A percentile compares a stretch with the other conserved stretches of the same genome.
These are phyloP conservation scores for Eleusine indica DNA, from an alignment of 176 grass and related monocot species.

Conservation along the genomic window DNA sequence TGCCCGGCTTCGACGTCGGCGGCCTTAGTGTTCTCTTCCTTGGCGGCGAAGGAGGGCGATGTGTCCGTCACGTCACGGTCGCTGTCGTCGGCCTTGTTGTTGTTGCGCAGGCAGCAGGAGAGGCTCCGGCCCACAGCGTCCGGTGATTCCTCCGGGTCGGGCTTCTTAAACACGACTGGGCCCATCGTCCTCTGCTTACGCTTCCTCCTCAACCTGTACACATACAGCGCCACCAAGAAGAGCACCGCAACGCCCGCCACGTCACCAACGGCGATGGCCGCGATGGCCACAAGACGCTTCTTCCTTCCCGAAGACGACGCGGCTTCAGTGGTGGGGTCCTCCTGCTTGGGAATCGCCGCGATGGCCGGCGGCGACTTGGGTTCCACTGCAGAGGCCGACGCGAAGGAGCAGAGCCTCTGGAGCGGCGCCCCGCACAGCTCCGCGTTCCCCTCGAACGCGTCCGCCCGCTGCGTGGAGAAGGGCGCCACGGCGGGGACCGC, in stretches of 20 bases:
- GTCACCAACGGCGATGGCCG: constrained; percentile 64
- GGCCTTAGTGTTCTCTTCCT: constrained; percentile 28
- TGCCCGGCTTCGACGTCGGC: not conserved
- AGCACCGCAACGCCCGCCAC: constrained; percentile 64
- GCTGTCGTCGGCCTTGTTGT: constrained; percentile 56
- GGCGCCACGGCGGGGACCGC: constrained; percentile 49
- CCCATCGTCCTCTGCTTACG: constrained; percentile 43
- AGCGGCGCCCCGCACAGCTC: constrained; percentile 74
- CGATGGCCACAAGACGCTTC: constrained; percentile 53
- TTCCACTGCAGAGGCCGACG: constrained; percentile 48
- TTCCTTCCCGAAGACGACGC: not conserved
- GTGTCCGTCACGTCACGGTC: constrained; percentile 61
- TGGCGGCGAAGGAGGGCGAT: constrained; percentile 51
- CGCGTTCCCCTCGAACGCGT: constrained; percentile 74
- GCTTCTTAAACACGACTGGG: constrained; percentile 47
- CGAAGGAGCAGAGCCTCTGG: constrained; percentile 54
- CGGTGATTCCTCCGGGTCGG: constrained; percentile 37
- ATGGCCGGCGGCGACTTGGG: constrained; percentile 83
- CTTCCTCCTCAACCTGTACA: constrained; percentile 53
- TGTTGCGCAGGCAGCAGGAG: constrained; percentile 73
- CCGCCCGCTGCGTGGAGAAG: constrained; percentile 57
- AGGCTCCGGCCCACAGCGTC: constrained; percentile 44
- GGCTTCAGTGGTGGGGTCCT: constrained; percentile 28
- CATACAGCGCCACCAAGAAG: constrained; percentile 56
- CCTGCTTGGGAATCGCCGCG: constrained; percentile 65